Percentiles rank a stretch among this genome's conserved stretches.
Conservation (phyloP, 768 basidiomycete genomes). For the Gautieria morchelliformis region DNA sequence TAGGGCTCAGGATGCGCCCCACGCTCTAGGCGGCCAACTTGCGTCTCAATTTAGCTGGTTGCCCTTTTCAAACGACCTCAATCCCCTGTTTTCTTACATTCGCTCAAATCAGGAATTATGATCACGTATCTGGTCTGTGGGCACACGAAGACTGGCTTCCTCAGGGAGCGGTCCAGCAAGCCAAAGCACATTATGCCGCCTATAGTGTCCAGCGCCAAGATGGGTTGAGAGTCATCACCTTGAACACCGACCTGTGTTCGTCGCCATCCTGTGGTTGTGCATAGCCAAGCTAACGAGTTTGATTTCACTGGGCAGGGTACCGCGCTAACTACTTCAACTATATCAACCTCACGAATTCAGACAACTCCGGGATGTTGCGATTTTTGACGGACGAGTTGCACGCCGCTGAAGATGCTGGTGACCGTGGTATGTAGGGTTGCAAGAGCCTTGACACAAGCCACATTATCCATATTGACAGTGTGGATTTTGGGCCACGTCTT, state of each 20-base stretch:
- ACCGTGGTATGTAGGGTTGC: constrained; percentile 40
- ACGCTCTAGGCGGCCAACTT: constrained; percentile 43
- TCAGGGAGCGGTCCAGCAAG: constrained; percentile 41
- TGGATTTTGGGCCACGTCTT: constrained; percentile 50
- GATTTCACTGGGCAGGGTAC: constrained; percentile 7
- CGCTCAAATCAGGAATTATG: constrained; percentile 52
- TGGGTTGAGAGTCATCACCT: constrained; percentile 59
- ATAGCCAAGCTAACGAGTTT: neutral
- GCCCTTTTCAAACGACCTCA: neutral
- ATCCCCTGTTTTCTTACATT: neutral
- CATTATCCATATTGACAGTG: constrained; percentile 18
- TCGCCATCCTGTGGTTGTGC: constrained; percentile 1
- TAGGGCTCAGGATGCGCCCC: constrained; percentile 38
- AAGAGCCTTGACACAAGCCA: neutral
- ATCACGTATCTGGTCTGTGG: constrained; percentile 66
- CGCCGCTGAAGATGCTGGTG: constrained; percentile 66
- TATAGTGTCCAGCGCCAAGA: constrained; percentile 61
- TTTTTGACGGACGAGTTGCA: constrained; percentile 74
- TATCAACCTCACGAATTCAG: constrained; percentile 60
- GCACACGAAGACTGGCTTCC: constrained; percentile 62
- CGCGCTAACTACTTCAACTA: constrained; percentile 70
- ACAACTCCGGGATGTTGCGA: constrained; percentile 66
- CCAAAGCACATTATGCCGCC: constrained; percentile 60
- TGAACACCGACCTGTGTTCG: constrained; percentile 70
- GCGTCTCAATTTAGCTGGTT: constrained; percentile 45